Evolutionary conservation across 805 yeast genomes (phyloP).

Genomic region (Saturnispora mendoncae): DNA sequence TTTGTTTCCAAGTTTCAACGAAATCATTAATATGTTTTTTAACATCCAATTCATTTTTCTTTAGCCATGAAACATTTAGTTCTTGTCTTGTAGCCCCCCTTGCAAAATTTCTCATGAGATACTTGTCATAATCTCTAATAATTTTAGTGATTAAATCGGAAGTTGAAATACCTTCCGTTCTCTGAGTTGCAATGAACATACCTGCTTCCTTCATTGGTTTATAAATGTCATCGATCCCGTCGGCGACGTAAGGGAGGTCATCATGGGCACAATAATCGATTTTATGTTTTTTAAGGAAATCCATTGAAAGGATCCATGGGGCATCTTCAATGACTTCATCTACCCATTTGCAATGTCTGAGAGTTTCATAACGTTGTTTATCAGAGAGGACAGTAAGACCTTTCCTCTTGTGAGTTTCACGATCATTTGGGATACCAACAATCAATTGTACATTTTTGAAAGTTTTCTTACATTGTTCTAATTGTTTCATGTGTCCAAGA

Average conservation of each 20-base stretch:
- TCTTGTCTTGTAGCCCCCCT: constrained; percentile 97
- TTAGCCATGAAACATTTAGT: constrained; percentile 93
- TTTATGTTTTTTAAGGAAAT: constrained; percentile 65
- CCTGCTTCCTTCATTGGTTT: constrained; percentile 87
- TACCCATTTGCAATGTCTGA: constrained; percentile 93
- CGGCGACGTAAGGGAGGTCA: constrained; percentile 87
- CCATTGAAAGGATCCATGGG: constrained; percentile 90
- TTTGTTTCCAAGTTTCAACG: constrained; percentile 74
- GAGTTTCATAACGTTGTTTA: constrained; percentile 81
- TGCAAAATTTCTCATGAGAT: constrained; percentile 93
- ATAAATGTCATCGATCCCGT: constrained; percentile 87
- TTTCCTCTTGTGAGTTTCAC: constrained; percentile 82
- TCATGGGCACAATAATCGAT: constrained; percentile 98
- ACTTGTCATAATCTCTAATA: constrained; percentile 92
- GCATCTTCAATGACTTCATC: constrained; percentile 93
- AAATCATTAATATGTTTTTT: constrained; percentile 85
- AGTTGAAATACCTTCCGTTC: constrained; percentile 95
- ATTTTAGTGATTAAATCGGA: constrained; percentile 93
- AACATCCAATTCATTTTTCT: constrained; percentile 91
- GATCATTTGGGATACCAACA: constrained; percentile 87
- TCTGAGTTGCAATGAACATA: constrained; percentile 85
- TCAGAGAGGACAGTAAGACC: constrained; percentile 90
- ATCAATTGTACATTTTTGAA: constrained; percentile 77
- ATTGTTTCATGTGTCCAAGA: constrained; percentile 94
- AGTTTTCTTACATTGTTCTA: constrained; percentile 93